Evolutionary conservation across 345 rosid species (phyloP), one percentile per base, ranked within the genome.

Genomic region (Gossypium raimondii): DNA sequence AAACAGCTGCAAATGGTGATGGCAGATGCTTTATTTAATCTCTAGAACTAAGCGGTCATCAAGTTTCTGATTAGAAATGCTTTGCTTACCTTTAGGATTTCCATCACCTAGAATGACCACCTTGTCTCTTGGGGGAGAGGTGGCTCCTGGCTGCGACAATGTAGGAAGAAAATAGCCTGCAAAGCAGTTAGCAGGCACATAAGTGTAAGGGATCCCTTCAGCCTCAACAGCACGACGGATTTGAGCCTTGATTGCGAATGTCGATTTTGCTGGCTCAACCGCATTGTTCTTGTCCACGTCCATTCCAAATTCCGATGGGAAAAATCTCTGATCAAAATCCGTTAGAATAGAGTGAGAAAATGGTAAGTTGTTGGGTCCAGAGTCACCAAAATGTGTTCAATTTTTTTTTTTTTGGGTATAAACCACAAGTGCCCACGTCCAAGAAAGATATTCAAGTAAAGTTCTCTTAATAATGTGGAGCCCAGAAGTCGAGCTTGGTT

Each of bases 291-390:
- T 77, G 81, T 89, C 96, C 43, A 81, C 86, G 47, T 90, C 93
- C 24, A 55, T 81, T 34, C 95, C 93, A 75, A 88, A 90, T 79
- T 90, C 95, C 1, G 95, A 90, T 34, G 95, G 93, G 11, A 87
- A 84, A 78, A 89, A 90, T 59, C 93, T 87, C 92, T 90, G 53
- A 55, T 50, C 65, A 38, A 34, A 1, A 52, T 0, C 7, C 16
- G 1, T 59, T 59, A 59, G 64, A 59, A 25, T 59, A 16, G 38
- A 59, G 27, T 59, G 64, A 59, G 41, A 59, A 59, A 25, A 11
- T 4, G 41, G 6, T n/a, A 60, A n/a, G 16, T 14, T 1, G 43
- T 18, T n/a, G 11, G 25, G 16, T 18, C 16, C 51, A 10, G 4
- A 13, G 70, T 11, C 25, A n/a, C 2, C 50, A 64, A 64, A 41